Evolutionary conservation across 176 grass and related monocot species (phyloP), one percentile per base, ranked within the genome.

Genomic region (Triticum urartu): DNA sequence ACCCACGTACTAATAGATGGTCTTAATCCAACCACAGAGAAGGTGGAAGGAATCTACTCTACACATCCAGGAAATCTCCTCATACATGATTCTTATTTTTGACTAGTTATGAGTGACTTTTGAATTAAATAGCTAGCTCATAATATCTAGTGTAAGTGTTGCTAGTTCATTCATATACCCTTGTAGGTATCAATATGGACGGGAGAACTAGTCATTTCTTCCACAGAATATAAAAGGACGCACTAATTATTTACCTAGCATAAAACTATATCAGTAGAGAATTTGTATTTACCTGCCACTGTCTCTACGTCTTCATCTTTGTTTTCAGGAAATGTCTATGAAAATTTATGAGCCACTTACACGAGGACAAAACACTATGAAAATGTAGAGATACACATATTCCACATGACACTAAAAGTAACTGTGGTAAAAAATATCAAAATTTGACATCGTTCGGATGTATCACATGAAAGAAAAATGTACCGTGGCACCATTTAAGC

Each of bases 21-120:
- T 25, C 92, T 98, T 75, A 95, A 92, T 92, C 84, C 88, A 63
- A 98, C 88, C 81, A 36, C 89, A 32, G 81, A 89, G 21, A 79
- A 91, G 6, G 52, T 89, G 35, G 88, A 92, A 75, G 93, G 96
- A 68, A 95, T 95, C 72, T 91, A 82, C 84, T 95, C 91, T 81
- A 89, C 86, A 34, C 96, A 95, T 78, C 93, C 87, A 28, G 86
- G 91, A 94, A 92, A 98, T 87, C 90, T 98, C 63, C 90, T 71
- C 86, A 93, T 95, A 62, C 21, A 13, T 13, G 59, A 8, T 39
- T 66, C 13, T 72, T 77, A 50, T 14, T 50, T 75, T 69, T 9
- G 5, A 72, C 20, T 65, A 25, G 10, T 54, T 83, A 11, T 40
- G n/a, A 68, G 11, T 45, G 77, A 25, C 2, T 77, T 62, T 50